Evolutionary conservation across 2,329 filamentous ascomycete species (phyloP).

Genomic region (Amauroascus niger): DNA sequence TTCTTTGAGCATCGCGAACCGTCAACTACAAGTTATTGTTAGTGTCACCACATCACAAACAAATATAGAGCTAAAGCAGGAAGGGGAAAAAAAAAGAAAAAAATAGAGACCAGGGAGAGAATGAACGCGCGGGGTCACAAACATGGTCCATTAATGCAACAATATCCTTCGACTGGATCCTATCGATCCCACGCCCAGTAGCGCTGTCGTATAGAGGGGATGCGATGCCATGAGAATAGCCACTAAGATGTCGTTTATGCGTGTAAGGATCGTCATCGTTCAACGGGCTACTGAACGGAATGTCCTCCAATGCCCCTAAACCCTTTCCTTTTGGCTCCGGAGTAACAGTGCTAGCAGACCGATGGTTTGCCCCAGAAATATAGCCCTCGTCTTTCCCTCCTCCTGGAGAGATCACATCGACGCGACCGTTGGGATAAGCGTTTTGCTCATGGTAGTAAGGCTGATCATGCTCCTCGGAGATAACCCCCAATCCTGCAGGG

Average conservation of each 20-base stretch:
- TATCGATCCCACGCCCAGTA: constrained; percentile 76
- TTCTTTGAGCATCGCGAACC: constrained; percentile 90
- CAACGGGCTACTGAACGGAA: constrained; percentile 40
- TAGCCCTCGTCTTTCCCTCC: constrained; percentile 78
- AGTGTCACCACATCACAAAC: constrained; percentile 21
- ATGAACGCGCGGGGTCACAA: constrained; percentile 30
- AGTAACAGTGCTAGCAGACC: constrained; percentile 41
- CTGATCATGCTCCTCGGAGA: constrained; percentile 45
- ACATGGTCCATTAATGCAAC: constrained; percentile 95
- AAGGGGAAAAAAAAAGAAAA: not conserved
- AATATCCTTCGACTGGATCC: constrained; percentile 92
- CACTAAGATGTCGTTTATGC: constrained; percentile 61
- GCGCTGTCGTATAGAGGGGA: constrained; percentile 85
- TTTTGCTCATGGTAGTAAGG: constrained; percentile 51
- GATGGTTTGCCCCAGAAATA: constrained; percentile 62
- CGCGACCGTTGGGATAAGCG: constrained; percentile 27
- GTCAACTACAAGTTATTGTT: constrained; percentile 53
- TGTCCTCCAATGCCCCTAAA: constrained; percentile 46
- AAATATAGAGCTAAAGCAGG: not conserved
- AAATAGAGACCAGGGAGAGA: constrained; percentile 41
- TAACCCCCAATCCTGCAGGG: constrained; percentile 10
- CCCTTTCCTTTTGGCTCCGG: constrained; percentile 39
- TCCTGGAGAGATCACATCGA: constrained; percentile 47
- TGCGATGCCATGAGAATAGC: constrained; percentile 81
- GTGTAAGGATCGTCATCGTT: constrained; percentile 55